phyloP scores from a whole-genome alignment of 768 basidiomycete species.

The Lentinula sp. region DNA sequence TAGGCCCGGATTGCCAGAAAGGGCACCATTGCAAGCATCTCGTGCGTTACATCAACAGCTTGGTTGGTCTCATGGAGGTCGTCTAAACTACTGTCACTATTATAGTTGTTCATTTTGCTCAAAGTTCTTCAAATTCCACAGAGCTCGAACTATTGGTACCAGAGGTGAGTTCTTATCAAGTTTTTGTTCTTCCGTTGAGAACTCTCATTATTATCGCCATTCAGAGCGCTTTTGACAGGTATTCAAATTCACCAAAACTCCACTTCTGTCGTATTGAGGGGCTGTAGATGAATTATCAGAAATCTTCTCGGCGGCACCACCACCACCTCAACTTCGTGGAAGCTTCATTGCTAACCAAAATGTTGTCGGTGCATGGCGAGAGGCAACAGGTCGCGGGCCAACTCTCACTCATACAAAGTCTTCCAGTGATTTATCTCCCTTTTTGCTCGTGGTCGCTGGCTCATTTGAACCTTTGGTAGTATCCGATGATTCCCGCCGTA shows the following conservation, averaged over 20 bases:
- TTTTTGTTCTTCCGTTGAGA: neutral
- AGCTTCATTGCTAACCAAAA: neutral
- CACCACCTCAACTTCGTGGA: slow-evolving; percentile 3
- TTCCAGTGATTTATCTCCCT: neutral
- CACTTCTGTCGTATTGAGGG: neutral
- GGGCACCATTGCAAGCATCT: slow-evolving; percentile 6
- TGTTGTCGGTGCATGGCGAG: slow-evolving; percentile 5
- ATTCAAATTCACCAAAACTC: neutral
- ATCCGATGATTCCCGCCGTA: neutral
- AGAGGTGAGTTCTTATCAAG: neutral
- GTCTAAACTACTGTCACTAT: neutral
- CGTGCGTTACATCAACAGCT: neutral
- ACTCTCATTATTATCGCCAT: neutral
- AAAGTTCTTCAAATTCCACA: slow-evolving; percentile 5
- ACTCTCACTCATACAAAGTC: neutral
- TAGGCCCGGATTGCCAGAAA: slow-evolving; percentile 1
- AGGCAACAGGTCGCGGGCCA: slow-evolving; percentile 1
- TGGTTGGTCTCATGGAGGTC: neutral
- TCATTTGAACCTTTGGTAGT: neutral
- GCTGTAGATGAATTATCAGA: neutral
- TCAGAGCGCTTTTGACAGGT: neutral
- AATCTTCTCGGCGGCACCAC: slow-evolving; percentile 2
- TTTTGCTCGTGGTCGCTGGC: neutral
- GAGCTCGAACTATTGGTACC: slow-evolving; percentile 4
- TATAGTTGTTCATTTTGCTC: slow-evolving; percentile 1